Evolutionary conservation across 441 rosid species (phyloP), one percentile per base, ranked within the genome.

Genomic region (Dalechampia spathulata): DNA sequence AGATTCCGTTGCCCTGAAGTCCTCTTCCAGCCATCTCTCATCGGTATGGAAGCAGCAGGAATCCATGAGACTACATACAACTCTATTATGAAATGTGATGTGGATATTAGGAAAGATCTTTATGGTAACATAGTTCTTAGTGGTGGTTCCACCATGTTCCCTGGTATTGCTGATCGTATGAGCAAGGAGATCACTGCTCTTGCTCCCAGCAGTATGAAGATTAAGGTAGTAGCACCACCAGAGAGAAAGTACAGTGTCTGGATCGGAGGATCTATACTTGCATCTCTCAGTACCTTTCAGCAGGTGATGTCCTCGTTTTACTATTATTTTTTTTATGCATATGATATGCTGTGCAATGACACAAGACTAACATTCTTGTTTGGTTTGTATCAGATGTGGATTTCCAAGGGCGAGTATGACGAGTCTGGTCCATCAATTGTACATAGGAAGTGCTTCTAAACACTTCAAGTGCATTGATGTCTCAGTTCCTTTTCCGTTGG

Each of bases 161-260:
- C 87, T 0, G 94, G 94, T 32, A 85, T 85, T 16, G 90, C 90
- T 0, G 93, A 85, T 68, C 80, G 93, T 62, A 85, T 85, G 87
- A 85, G 93, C 85, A 83, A 81, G 69, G 94, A 85, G 68, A 85
- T 83, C 66, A 79, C 94, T 5, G 83, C 91, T 9, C 85, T 84
- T 19, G 87, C 95, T 52, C 90, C 90, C 7, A 81, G 90, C 79
- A 81, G 90, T 75, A 83, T 83, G 87, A 81, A 81, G 72, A 81
- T 86, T 50, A 83, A 83, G 82, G 94, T 86, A 28, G 91, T 86
- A 9, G 91, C 95, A 0, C 88, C 95, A 22, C 91, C 90, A 0
- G 95, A 86, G 77, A 86, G 95, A 57, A 86, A 86, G 58, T 86
- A 86, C 81, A 83, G 91, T 77, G 95, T 86, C 69, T 86, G 91